Evolutionary conservation across 2,329 filamentous ascomycete species (phyloP).

Genomic region (Coniosporium tulheliwenetii): DNA sequence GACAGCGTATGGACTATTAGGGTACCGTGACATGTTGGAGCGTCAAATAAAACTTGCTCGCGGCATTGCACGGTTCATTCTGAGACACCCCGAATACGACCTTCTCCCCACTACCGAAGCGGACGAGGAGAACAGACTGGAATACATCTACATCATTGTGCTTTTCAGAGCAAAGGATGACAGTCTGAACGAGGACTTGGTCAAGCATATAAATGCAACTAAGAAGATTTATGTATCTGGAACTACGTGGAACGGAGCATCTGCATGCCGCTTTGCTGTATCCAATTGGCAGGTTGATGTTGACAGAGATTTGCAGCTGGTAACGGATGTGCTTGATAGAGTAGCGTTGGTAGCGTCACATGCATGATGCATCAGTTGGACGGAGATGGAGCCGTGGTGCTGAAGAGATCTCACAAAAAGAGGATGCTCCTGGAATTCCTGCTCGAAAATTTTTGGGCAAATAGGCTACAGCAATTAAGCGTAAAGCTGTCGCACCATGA

Average conservation of each 20-base stretch:
- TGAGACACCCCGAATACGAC: conserved; percentile 46
- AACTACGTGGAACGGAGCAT: conserved; percentile 57
- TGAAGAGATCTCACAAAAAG: no score
- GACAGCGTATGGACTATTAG: conserved; percentile 53
- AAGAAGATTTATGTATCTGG: conserved; percentile 70
- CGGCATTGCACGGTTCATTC: conserved; percentile 47
- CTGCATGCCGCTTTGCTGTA: conserved; percentile 70
- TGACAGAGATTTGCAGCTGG: conserved; percentile 48
- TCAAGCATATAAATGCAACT: conserved; percentile 55
- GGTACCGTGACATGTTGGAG: conserved; percentile 53
- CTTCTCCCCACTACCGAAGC: conserved; percentile 38
- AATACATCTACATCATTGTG: conserved; percentile 52
- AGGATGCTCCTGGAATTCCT: no score
- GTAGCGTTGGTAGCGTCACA: conserved; percentile 4
- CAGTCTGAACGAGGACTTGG: conserved; percentile 48
- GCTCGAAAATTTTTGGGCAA: no score
- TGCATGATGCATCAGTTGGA: no score
- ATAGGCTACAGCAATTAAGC: no score
- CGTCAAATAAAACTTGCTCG: conserved; percentile 60
- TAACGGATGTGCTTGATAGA: conserved; percentile 45
- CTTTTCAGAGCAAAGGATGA: conserved; percentile 60
- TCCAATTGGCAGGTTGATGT: conserved; percentile 70
- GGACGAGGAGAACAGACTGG: conserved; percentile 24
- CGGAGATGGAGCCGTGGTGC: no score
- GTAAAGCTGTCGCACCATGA: no score